Percentiles rank a stretch among this genome's conserved stretches.
Conservation (phyloP, 2,329 filamentous ascomycete species). For the Volutella citrinella region DNA sequence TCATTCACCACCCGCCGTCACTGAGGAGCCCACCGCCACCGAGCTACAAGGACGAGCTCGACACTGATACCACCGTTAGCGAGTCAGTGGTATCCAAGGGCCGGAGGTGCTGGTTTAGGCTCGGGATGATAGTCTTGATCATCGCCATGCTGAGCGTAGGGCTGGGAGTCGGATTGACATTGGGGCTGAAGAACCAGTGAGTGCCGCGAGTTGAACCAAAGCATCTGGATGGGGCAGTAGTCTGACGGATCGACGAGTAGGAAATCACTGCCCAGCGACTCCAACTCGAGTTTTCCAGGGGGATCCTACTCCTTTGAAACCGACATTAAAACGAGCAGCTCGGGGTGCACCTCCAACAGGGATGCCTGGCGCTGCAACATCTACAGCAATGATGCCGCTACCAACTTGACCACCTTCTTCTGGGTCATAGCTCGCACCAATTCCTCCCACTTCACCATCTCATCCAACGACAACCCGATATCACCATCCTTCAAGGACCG, state of each 20-base stretch:
- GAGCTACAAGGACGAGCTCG: slow-evolving; percentile 16
- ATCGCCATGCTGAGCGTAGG: slow-evolving; percentile 33
- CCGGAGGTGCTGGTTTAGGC: slow-evolving; percentile 32
- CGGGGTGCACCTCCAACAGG: slow-evolving; percentile 56
- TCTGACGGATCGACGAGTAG: not conserved
- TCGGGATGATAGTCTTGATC: slow-evolving; percentile 26
- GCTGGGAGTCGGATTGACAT: slow-evolving; percentile 37
- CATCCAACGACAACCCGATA: slow-evolving; percentile 54
- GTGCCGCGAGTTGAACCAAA: slow-evolving; percentile 6
- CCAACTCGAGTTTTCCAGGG: slow-evolving; percentile 48
- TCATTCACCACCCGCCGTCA: too few species aligned
- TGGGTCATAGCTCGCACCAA: slow-evolving; percentile 55
- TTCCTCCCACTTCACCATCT: slow-evolving; percentile 46
- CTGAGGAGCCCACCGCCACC: slow-evolving; percentile 18
- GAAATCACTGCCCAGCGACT: slow-evolving; percentile 7
- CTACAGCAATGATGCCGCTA: slow-evolving; percentile 39
- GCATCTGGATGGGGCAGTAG: too few species aligned
- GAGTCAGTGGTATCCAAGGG: slow-evolving; percentile 9
- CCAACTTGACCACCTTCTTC: slow-evolving; percentile 58
- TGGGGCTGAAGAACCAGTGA: slow-evolving; percentile 38
- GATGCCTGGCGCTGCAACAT: slow-evolving; percentile 63
- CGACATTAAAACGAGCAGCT: slow-evolving; percentile 49
- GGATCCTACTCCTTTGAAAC: slow-evolving; percentile 62
- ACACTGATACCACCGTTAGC: slow-evolving; percentile 8
- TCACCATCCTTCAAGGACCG: slow-evolving; percentile 53